Percentiles rank a stretch among this genome's conserved stretches.
Conservation (phyloP, 1,284 basidiomycete genomes). For the Rhodotorula sp. region DNA sequence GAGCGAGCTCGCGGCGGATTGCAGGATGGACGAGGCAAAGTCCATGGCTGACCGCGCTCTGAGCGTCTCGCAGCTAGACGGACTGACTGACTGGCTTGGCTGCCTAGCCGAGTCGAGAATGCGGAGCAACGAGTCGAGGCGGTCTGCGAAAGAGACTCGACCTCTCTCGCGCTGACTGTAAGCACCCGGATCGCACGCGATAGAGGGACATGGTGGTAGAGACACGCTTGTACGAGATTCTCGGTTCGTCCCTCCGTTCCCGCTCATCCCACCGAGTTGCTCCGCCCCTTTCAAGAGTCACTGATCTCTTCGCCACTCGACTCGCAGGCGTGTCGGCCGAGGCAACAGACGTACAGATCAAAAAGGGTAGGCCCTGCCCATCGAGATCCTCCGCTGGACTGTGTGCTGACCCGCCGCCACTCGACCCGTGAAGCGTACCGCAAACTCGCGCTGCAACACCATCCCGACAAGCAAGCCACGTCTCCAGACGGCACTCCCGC, state of each 20-base stretch:
- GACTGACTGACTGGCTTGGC: too few relatives aligned
- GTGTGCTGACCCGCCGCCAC: neutral
- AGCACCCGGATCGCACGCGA: too few relatives aligned
- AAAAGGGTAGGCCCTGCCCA: conserved; percentile 55
- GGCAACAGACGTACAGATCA: conserved; percentile 61
- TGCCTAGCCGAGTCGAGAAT: neutral
- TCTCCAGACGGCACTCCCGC: neutral
- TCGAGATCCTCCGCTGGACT: neutral
- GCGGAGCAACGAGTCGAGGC: neutral
- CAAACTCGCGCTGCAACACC: conserved; percentile 26
- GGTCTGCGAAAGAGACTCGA: too few relatives aligned
- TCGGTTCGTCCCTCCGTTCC: conserved; percentile 8
- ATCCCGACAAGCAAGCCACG: conserved; percentile 32
- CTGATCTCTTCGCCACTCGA: neutral
- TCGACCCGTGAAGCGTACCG: conserved; percentile 62
- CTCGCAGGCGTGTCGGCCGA: conserved; percentile 17
- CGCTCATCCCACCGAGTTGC: neutral
- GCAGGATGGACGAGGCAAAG: conserved; percentile 24
- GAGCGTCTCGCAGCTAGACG: neutral
- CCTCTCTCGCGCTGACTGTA: too few relatives aligned
- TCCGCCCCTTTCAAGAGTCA: neutral
- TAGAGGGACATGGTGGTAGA: conserved; percentile 9
- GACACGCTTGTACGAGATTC: conserved; percentile 24
- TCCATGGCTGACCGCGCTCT: conserved; percentile 15
- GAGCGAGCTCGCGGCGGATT: conserved; percentile 22